Percentiles rank a stretch among this genome's conserved stretches.
phyloP scores from a whole-genome alignment of 192 early-diverging fungal species.

The Funneliformis mosseae region DNA sequence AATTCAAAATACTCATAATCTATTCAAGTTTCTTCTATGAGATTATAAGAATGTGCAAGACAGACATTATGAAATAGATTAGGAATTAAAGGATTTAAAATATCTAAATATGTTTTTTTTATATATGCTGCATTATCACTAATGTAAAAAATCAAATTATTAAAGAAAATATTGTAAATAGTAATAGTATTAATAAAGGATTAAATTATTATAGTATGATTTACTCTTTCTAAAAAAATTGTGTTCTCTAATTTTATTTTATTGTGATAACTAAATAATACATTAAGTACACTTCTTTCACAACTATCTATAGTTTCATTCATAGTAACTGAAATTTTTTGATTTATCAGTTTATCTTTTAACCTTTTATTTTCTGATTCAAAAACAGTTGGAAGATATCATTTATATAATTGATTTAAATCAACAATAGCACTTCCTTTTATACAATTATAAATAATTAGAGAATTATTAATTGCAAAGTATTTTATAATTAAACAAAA shows the following conservation, averaged over 20 bases:
- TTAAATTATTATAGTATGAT: constrained; percentile 10
- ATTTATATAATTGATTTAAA: too few species aligned
- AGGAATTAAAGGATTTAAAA: background rate
- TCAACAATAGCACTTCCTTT: too few species aligned
- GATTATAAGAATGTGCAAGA: constrained; percentile 1
- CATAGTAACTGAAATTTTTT: constrained; percentile 8
- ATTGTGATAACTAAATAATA: constrained; percentile 20
- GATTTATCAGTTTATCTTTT: background rate
- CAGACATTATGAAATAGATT: background rate
- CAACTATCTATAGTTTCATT: constrained; percentile 17
- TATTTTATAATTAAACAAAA: too few species aligned
- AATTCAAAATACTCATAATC: background rate
- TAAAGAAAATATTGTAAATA: background rate
- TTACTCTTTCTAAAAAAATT: constrained; percentile 12
- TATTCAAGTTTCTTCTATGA: background rate
- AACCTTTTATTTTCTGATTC: background rate
- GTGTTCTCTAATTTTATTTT: constrained; percentile 16
- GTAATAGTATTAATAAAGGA: background rate
- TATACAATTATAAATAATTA: too few species aligned
- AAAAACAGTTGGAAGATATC: too few species aligned
- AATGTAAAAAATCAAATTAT: constrained; percentile 1
- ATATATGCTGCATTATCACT: constrained; percentile 12
- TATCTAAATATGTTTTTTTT: background rate
- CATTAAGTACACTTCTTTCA: constrained; percentile 4
- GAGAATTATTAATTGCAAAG: too few species aligned